Evolutionary conservation across 192 early-diverging fungal species (phyloP), one percentile per base, ranked within the genome.

Genomic region (Spizellomyces sp.): DNA sequence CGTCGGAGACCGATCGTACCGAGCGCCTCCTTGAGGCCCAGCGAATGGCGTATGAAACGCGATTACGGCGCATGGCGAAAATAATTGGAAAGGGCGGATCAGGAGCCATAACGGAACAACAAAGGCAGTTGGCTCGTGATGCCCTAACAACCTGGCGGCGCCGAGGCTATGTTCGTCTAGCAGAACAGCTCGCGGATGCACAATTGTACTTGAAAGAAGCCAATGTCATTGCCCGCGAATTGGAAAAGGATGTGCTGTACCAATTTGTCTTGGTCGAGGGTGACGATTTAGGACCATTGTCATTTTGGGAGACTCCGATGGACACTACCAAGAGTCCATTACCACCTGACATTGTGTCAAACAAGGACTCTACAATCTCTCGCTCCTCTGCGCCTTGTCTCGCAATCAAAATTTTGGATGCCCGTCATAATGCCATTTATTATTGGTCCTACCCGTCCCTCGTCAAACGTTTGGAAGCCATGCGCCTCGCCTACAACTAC

Each of bases 181-280:
- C 75, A 7, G 57, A 78, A 69, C 68, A 76, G 63, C 68, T 80
- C 22, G 22, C 66, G 17, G 36, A 48, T 45, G 45, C 17, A 8
- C 62, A 58, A 9, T 56, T 58, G 19, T 73, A 89, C 27, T 71
- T 98, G 55, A 96, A 96, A 75, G 93, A 96, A 70, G 95, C 94
- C 50, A 98, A 96, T 67, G 85, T 96, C 12, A 94, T 94, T 42
- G 84, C 90, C 71, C 86, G 88, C 58, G 95, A 98, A 74, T 80
- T 96, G n/a, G 80, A 78, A 7, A 94, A 91, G 52, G 78, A 91
- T 43, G 90, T 92, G 5, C 74, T 91, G 4, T 98, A 93, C 79
- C 94, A 96, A 70, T 90, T 95, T 68, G 86, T 88, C 22, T 14
- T 15, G 81, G 45, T 71, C 8, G 60, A 47, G 27, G 36, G 65